Conservation (phyloP, 441 rosid species). For the Corymbia calophylla region DNA sequence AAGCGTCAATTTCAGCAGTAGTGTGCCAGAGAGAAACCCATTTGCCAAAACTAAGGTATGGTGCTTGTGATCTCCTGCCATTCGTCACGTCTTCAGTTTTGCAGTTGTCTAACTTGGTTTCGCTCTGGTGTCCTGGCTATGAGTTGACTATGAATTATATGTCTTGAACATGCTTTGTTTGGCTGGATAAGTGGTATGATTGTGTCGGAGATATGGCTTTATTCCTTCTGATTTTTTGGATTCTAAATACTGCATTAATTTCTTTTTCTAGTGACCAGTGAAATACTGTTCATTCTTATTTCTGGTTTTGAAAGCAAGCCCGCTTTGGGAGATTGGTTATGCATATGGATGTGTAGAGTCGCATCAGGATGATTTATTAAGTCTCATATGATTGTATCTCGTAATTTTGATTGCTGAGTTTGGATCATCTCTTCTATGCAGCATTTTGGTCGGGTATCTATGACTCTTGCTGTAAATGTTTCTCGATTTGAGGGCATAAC, state of each 20-base stretch:
- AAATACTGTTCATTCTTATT: not conserved
- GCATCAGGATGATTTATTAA: not conserved
- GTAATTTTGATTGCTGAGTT: not conserved
- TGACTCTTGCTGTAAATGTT: conserved; percentile 53
- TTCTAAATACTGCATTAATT: not conserved
- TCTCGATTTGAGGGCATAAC: conserved; percentile 82
- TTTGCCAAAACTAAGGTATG: conserved; percentile 47
- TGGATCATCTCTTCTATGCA: conserved; percentile 18
- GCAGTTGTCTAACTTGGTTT: not conserved
- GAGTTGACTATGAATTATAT: not conserved
- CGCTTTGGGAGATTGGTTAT: not conserved
- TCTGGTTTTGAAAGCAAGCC: not conserved
- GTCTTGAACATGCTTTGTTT: not conserved
- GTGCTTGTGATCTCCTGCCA: not conserved
- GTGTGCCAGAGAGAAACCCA: conserved; percentile 22
- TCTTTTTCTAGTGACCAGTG: not conserved
- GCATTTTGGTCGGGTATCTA: conserved; percentile 51
- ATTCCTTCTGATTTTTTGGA: not conserved
- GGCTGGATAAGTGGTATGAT: not conserved
- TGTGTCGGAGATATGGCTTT: not conserved
- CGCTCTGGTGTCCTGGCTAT: not conserved
- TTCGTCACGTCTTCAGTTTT: not conserved
- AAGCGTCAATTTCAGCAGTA: conserved; percentile 16
- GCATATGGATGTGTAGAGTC: not conserved
- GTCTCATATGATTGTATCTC: not conserved